phyloP scores from a whole-genome alignment of 228 moss, liverwort and hornwort species.

The Sphagnum magellanicum region DNA sequence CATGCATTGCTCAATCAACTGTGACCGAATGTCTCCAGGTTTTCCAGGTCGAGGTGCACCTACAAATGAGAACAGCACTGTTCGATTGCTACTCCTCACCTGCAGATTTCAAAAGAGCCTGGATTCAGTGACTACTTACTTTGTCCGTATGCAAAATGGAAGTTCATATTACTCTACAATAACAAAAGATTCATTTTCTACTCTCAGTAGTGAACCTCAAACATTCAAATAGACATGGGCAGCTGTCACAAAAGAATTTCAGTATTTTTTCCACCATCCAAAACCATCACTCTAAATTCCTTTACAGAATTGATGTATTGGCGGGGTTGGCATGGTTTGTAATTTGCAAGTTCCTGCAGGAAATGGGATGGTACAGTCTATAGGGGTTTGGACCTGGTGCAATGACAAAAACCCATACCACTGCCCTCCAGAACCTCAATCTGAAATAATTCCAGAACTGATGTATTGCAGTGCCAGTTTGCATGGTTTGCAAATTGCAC shows the following conservation, averaged over 20 bases:
- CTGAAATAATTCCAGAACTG: too few relatives aligned
- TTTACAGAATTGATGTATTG: too few relatives aligned
- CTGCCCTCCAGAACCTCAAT: too few relatives aligned
- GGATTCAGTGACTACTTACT: too few relatives aligned
- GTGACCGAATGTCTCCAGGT: constrained; percentile 27
- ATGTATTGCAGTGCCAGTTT: not conserved
- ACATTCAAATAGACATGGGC: not conserved
- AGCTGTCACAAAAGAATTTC: not conserved
- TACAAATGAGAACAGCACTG: constrained; percentile 34
- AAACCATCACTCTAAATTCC: too few relatives aligned
- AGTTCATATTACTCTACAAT: too few relatives aligned
- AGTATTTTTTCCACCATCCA: not conserved
- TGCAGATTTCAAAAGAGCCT: not conserved
- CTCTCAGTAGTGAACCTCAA: not conserved
- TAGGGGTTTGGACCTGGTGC: too few relatives aligned
- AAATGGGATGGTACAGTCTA: too few relatives aligned
- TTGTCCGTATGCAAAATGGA: too few relatives aligned
- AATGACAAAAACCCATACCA: too few relatives aligned
- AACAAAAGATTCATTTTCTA: not conserved
- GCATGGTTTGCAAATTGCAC: not conserved
- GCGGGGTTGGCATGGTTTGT: too few relatives aligned
- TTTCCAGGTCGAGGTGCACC: constrained; percentile 31
- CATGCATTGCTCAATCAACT: constrained; percentile 37
- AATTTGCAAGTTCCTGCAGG: too few relatives aligned
- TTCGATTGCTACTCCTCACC: constrained; percentile 14